Base-by-base conservation (phyloP, 202 grass and related monocot genomes). In the Setaria italica region DNA sequence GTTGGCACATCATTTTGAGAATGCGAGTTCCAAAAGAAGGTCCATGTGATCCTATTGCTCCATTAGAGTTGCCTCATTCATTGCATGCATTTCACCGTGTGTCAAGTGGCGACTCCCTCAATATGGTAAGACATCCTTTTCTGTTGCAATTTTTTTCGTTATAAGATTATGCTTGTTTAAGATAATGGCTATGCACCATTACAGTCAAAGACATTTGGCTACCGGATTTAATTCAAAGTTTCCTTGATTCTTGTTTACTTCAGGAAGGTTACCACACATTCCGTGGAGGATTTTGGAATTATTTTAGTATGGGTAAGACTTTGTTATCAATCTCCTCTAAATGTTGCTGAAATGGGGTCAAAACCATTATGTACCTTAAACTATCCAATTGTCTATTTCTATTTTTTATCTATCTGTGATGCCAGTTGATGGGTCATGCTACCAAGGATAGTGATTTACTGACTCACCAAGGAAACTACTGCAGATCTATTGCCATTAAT, bases 211-310 rank as follows among this genome's bases (percentile, higher is more conserved):
- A 55, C 66, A 73, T 72, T 60, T 76, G 13, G 8, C 56, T 60
- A 64, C 14, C 77, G 51, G 9, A 64, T 66, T 72, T 70, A 67
- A 66, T 80, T 85, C 30, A 77, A 67, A 54, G 77, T 34, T 74
- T 77, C 66, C 42, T 67, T 4, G 5, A 42, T 48, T 80, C 71
- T 90, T 90, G 25, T 80, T 81, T 73, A 84, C 70, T 77, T 59
- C 86, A 98, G 95, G 93, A 94, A 90, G 92, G 91, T 81, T 82
- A 92, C 84, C 85, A 98, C 68, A 95, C 95, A 87, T 94, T 92
- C 74, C 93, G 89, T 46, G 93, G 95, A 49, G 95, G 95, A 66
- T 98, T 98, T 70, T 98, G 95, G 95, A 98, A 98, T 81, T 98
- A 95, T 50, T 98, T 98, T 75, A 98, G 93, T 75, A 95, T 98